Conservation (phyloP, 176 grass and related monocot species). For the Oryza meyeriana region DNA sequence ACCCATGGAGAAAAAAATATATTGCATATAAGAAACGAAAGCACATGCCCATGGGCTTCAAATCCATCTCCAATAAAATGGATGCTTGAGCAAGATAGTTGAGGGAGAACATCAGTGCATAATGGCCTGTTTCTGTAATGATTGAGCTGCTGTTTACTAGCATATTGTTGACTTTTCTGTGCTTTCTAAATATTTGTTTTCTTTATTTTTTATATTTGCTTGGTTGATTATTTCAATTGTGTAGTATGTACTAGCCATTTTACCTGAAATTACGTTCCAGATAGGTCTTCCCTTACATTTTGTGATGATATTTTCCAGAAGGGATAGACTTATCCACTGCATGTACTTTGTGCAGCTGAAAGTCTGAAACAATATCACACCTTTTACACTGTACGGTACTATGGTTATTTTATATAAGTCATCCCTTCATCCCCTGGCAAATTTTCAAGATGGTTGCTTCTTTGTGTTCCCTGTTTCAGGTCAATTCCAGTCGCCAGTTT, state of each 20-base stretch:
- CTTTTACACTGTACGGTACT: not conserved
- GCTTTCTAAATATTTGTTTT: not conserved
- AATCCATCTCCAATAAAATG: constrained; percentile 3
- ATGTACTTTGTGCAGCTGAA: not conserved
- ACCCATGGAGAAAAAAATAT: not conserved
- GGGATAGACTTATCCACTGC: not conserved
- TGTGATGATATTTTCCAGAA: not conserved
- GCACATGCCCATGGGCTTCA: not conserved
- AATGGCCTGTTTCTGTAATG: not conserved
- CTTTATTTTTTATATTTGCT: constrained; percentile 3
- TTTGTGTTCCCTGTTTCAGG: constrained; percentile 52
- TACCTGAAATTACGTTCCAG: not conserved
- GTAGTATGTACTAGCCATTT: not conserved
- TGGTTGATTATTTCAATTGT: constrained; percentile 9
- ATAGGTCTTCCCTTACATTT: not conserved
- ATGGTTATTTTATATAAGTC: not conserved
- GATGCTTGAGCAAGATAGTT: constrained; percentile 20
- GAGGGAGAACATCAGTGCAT: constrained; percentile 13
- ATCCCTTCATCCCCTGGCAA: not conserved
- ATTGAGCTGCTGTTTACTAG: not conserved
- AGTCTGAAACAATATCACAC: not conserved
- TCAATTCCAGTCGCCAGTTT: constrained; percentile 87
- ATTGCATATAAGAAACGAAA: not conserved
- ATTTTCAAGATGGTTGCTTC: not conserved
- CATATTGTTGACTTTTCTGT: not conserved